Evolutionary conservation across 768 basidiomycete species (phyloP).

Genomic region (Serpula lacrymans): DNA sequence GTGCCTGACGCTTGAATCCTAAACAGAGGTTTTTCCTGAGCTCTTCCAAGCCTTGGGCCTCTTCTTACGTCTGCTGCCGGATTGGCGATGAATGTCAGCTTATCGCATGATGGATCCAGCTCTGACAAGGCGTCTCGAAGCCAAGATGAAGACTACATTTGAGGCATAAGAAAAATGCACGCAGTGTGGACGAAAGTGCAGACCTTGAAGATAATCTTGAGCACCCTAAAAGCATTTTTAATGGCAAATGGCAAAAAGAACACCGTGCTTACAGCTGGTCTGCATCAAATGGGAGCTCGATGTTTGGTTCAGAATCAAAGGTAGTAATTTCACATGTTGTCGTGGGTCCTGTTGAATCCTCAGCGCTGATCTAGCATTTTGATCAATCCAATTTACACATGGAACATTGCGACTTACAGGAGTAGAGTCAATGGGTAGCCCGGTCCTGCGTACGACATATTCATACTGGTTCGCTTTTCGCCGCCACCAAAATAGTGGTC

Average conservation of each 20-base stretch:
- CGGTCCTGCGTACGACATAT: slow-evolving; percentile 74
- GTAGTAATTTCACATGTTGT: slow-evolving; percentile 87
- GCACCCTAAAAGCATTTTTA: slow-evolving; percentile 40
- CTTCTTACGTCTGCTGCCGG: slow-evolving; percentile 40
- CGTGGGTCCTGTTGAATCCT: slow-evolving; percentile 77
- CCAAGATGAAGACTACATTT: slow-evolving; percentile 69
- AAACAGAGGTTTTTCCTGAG: slow-evolving; percentile 57
- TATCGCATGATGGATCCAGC: slow-evolving; percentile 84
- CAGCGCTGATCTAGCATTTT: slow-evolving; percentile 44
- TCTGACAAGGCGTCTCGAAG: slow-evolving; percentile 90
- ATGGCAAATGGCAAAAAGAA: slow-evolving; percentile 1
- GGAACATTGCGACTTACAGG: slow-evolving; percentile 52
- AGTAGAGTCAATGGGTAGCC: slow-evolving; percentile 77
- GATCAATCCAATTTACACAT: slow-evolving; percentile 3
- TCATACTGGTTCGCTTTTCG: slow-evolving; percentile 78
- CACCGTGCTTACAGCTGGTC: slow-evolving; percentile 46
- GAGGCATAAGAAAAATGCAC: background rate
- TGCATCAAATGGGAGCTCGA: slow-evolving; percentile 77
- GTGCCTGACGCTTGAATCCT: slow-evolving; percentile 78
- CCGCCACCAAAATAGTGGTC: slow-evolving; percentile 53
- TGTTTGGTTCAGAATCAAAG: slow-evolving; percentile 75
- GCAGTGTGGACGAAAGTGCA: slow-evolving; percentile 6
- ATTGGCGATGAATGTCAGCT: slow-evolving; percentile 78
- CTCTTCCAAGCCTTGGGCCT: slow-evolving; percentile 5
- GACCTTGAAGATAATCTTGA: slow-evolving; percentile 86